These are phyloP conservation scores for Omphalotus guepiniiformis DNA, from an alignment of 768 basidiomycete genomes.

Conservation along the genomic window DNA sequence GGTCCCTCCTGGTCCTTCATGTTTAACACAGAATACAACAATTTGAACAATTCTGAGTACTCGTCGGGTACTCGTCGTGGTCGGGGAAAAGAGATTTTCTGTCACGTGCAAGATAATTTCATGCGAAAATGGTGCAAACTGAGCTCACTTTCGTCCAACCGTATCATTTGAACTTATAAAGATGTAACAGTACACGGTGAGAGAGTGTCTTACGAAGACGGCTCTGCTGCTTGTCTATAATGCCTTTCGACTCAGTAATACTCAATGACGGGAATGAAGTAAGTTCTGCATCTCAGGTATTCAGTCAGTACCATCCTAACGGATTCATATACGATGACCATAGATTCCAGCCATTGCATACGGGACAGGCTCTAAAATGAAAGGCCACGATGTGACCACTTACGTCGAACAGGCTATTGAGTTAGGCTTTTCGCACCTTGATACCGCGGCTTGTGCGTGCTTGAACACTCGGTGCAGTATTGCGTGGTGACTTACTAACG, in stretches of 20 bases:
- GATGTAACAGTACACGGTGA: too few species aligned
- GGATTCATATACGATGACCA: neutral
- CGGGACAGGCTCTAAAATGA: conserved; percentile 45
- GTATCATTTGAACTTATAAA: too few species aligned
- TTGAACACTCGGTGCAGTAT: conserved; percentile 12
- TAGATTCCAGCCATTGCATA: conserved; percentile 65
- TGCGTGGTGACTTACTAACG: conserved; percentile 30
- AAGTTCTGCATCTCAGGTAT: neutral
- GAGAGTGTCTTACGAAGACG: too few species aligned
- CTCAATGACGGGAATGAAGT: conserved; percentile 41
- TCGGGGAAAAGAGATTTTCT: too few species aligned
- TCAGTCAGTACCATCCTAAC: neutral
- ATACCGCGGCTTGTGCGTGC: conserved; percentile 53
- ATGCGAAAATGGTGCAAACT: too few species aligned
- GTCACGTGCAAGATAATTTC: too few species aligned
- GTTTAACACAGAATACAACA: too few species aligned
- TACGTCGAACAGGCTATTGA: conserved; percentile 57
- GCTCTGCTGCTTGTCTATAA: too few species aligned
- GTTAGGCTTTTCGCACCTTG: conserved; percentile 57
- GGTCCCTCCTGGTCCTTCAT: too few species aligned
- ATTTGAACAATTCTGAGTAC: too few species aligned
- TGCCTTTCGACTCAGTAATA: conserved; percentile 35
- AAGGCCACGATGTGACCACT: conserved; percentile 44
- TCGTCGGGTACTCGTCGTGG: too few species aligned
- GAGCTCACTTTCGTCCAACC: too few species aligned